Evolutionary conservation across 805 yeast genomes (phyloP).

Genomic region (Scheffersomyces spartinae): DNA sequence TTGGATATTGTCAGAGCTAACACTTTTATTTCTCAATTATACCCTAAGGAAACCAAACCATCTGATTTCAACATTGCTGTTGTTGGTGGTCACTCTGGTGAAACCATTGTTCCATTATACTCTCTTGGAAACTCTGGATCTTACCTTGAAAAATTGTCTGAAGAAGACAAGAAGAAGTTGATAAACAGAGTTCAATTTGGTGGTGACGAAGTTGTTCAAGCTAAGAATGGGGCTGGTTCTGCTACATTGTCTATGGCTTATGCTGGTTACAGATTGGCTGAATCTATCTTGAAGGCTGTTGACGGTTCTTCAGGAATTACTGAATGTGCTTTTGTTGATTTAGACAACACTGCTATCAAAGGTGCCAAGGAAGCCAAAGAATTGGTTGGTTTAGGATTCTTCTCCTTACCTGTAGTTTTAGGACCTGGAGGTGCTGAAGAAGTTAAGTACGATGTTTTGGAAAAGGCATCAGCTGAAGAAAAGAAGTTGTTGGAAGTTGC

Average conservation of each 20-base stretch:
- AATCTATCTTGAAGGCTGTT: slow-evolving; percentile 50
- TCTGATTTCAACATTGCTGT: slow-evolving; percentile 58
- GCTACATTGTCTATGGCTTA: slow-evolving; percentile 95
- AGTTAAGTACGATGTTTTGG: slow-evolving; percentile 43
- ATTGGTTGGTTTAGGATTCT: slow-evolving; percentile 34
- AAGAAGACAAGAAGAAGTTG: slow-evolving; percentile 54
- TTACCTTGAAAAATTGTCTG: slow-evolving; percentile 32
- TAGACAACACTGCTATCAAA: slow-evolving; percentile 32
- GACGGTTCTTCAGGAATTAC: slow-evolving; percentile 21
- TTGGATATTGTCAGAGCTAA: slow-evolving; percentile 83
- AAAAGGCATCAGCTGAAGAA: slow-evolving; percentile 39
- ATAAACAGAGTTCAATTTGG: slow-evolving; percentile 43
- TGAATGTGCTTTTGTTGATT: slow-evolving; percentile 41
- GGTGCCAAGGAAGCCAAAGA: slow-evolving; percentile 43
- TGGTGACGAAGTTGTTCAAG: slow-evolving; percentile 94
- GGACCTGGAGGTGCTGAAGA: slow-evolving; percentile 43
- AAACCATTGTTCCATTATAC: slow-evolving; percentile 82
- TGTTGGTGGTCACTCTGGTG: slow-evolving; percentile 93
- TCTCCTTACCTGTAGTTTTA: slow-evolving; percentile 54
- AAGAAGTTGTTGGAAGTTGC: slow-evolving; percentile 42
- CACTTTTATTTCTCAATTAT: slow-evolving; percentile 56
- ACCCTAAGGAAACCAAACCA: slow-evolving; percentile 30
- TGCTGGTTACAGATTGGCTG: slow-evolving; percentile 79
- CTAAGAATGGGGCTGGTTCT: slow-evolving; percentile 89
- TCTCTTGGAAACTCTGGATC: slow-evolving; percentile 30